A percentile compares a stretch with the other conserved stretches of the same genome.
Evolutionary conservation across 1,284 basidiomycete species (phyloP).

Genomic region (Calocybe gambosa): DNA sequence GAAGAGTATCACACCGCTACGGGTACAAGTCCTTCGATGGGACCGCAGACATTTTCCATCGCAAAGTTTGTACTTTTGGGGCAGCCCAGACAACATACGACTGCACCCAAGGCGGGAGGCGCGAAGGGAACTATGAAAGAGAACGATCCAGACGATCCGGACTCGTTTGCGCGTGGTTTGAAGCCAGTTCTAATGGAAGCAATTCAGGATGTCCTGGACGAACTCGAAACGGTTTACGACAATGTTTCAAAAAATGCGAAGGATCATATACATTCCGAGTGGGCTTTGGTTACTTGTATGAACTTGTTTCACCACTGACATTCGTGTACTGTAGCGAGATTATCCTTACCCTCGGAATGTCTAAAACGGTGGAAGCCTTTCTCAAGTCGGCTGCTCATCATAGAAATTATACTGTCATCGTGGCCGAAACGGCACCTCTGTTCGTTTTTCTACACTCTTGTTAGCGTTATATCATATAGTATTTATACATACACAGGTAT

Average conservation of each 20-base stretch:
- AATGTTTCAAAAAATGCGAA: conserved; percentile 92
- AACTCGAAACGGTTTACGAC: conserved; percentile 93
- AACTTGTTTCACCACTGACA: not conserved
- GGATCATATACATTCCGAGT: conserved; percentile 98
- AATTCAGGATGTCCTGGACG: conserved; percentile 91
- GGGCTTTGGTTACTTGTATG: conserved; percentile 24
- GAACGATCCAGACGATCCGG: conserved; percentile 65
- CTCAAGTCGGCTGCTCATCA: conserved; percentile 86
- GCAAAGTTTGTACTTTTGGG: conserved; percentile 74
- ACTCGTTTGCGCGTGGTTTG: conserved; percentile 63
- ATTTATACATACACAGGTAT: conserved; percentile 45
- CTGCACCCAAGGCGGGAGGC: conserved; percentile 43
- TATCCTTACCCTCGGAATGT: conserved; percentile 93
- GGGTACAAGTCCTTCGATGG: conserved; percentile 32
- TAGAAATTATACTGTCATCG: conserved; percentile 93
- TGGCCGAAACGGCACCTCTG: conserved; percentile 92
- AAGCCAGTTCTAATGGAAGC: conserved; percentile 85
- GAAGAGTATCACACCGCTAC: conserved; percentile 84
- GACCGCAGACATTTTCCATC: conserved; percentile 57
- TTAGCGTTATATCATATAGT: conserved; percentile 5
- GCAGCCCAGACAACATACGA: conserved; percentile 58
- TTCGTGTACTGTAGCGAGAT: conserved; percentile 64
- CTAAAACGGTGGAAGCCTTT: conserved; percentile 91
- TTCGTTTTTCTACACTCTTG: conserved; percentile 34
- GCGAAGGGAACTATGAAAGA: conserved; percentile 50